phyloP scores from a whole-genome alignment of 2,329 filamentous ascomycete genomes.

The Calonectria pseudoreteaudii region DNA sequence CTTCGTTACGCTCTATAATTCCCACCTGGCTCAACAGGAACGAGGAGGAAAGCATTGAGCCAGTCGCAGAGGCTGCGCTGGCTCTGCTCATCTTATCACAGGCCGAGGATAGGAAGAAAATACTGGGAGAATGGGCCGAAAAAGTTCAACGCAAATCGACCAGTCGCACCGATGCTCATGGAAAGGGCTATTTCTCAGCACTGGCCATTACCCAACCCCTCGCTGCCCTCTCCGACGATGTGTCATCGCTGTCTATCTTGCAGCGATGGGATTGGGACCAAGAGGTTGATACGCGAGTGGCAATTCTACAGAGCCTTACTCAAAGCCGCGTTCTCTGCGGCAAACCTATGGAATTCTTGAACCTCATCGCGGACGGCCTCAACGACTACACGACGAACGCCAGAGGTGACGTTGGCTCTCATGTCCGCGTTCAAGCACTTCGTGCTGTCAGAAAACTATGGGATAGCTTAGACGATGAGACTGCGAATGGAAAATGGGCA shows the following conservation, averaged over 20 bases:
- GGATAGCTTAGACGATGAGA: constrained; percentile 45
- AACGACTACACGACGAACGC: constrained; percentile 94
- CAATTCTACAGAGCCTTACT: constrained; percentile 67
- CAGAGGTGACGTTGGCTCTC: constrained; percentile 89
- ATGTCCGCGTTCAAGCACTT: constrained; percentile 84
- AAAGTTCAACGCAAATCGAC: constrained; percentile 51
- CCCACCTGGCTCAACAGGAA: constrained; percentile 61
- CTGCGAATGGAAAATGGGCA: constrained; percentile 26
- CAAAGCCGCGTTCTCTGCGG: constrained; percentile 58
- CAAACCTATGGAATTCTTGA: constrained; percentile 55
- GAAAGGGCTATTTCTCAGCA: constrained; percentile 65
- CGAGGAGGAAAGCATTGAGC: constrained; percentile 62
- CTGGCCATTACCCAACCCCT: constrained; percentile 63
- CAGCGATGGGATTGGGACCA: constrained; percentile 64
- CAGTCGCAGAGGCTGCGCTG: constrained; percentile 64
- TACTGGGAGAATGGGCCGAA: constrained; percentile 61
- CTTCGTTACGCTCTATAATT: constrained; percentile 49
- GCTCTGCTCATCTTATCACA: constrained; percentile 60
- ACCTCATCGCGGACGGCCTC: constrained; percentile 68
- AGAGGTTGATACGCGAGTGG: constrained; percentile 64
- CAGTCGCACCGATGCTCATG: constrained; percentile 52
- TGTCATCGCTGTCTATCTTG: constrained; percentile 59
- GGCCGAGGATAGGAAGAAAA: constrained; percentile 48
- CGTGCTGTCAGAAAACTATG: constrained; percentile 78
- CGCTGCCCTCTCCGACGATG: constrained; percentile 38